Conservation (phyloP, 306 rosid species). For the Fragaria iinumae region DNA sequence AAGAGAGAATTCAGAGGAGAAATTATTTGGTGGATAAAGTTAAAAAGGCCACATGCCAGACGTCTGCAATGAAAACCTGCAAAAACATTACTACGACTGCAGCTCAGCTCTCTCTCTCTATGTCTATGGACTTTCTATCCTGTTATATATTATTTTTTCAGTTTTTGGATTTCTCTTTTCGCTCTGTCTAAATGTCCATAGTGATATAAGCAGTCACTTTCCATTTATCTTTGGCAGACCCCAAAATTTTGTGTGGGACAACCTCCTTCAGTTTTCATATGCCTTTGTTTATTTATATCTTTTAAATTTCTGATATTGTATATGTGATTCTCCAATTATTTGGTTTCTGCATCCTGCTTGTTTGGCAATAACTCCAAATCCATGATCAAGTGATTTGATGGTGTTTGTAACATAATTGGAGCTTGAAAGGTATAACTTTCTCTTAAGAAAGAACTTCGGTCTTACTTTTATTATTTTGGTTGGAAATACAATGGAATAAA, state of each 20-base stretch:
- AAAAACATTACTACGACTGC: conserved; percentile 37
- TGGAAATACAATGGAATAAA: background rate
- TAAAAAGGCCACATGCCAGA: conserved; percentile 65
- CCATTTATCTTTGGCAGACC: conserved; percentile 10
- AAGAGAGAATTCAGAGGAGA: conserved; percentile 18
- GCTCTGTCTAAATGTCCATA: conserved; percentile 24
- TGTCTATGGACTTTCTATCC: conserved; percentile 32
- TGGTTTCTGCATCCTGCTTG: background rate
- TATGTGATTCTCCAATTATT: background rate
- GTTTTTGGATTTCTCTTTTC: conserved; percentile 1
- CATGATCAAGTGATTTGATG: background rate
- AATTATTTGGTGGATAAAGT: conserved; percentile 78
- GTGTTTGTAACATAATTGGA: background rate
- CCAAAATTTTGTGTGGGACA: conserved; percentile 23
- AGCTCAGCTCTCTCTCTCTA: conserved; percentile 2
- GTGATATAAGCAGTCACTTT: conserved; percentile 49
- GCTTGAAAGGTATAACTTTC: background rate
- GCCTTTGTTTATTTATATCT: background rate
- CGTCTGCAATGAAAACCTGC: conserved; percentile 75
- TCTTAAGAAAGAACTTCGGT: background rate
- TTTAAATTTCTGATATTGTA: background rate
- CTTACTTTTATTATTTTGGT: background rate
- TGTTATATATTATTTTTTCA: conserved; percentile 6
- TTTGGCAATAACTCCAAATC: background rate
- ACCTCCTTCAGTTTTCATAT: conserved; percentile 10